Conservation (phyloP, 164 flowering plant species). For the Berberis thunbergii region DNA sequence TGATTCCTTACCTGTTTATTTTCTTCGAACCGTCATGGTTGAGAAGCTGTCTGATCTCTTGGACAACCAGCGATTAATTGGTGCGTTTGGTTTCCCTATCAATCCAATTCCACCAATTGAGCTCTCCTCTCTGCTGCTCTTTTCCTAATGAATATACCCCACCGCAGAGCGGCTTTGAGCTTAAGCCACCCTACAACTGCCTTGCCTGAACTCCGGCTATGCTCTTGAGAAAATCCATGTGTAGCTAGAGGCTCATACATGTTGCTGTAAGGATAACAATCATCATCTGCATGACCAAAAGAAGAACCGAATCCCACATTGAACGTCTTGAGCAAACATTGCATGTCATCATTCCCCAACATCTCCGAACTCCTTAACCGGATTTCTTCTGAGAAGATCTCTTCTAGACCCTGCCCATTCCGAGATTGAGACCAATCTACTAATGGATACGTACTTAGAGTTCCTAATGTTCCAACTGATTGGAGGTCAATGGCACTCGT, state of each 20-base stretch:
- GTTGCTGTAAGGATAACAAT: constrained; percentile 27
- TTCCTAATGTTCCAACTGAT: constrained; percentile 16
- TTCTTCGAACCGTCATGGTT: too few relatives aligned
- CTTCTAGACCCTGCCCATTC: constrained; percentile 41
- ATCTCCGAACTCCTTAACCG: constrained; percentile 88
- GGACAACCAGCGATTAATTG: too few relatives aligned
- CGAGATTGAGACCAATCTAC: constrained; percentile 12
- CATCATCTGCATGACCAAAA: constrained; percentile 25
- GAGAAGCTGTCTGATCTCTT: too few relatives aligned
- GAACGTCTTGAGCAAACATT: constrained; percentile 69
- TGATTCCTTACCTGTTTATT: too few relatives aligned
- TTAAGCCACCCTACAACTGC: constrained; percentile 98
- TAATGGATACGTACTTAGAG: constrained; percentile 22
- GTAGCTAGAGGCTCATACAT: constrained; percentile 33
- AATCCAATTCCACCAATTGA: constrained; percentile 74
- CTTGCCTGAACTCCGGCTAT: constrained; percentile 66
- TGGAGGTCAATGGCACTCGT: constrained; percentile 20
- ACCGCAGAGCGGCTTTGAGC: constrained; percentile 88
- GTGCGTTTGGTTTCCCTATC: too few relatives aligned
- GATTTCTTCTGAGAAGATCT: constrained; percentile 69
- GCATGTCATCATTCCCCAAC: constrained; percentile 98
- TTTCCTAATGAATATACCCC: constrained; percentile 95
- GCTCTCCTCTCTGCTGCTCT: constrained; percentile 93
- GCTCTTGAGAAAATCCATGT: constrained; percentile 43
- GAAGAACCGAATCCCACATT: constrained; percentile 51